Percentiles rank a stretch among this genome's conserved stretches.
phyloP scores from a whole-genome alignment of 176 grass and related monocot genomes.

The Musa acuminata region DNA sequence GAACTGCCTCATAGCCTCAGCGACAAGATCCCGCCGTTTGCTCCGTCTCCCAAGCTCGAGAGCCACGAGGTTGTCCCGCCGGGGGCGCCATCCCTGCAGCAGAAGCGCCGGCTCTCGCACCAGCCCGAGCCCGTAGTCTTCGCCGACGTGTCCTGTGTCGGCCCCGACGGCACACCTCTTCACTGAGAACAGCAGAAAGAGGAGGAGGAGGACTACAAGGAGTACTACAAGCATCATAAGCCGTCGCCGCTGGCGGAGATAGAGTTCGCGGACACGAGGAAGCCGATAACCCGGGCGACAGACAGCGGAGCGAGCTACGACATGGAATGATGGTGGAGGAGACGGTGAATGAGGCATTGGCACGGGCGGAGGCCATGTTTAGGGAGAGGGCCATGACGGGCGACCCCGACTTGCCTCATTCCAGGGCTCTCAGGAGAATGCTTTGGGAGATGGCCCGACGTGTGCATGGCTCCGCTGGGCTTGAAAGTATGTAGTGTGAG shows the following conservation, averaged over 20 bases:
- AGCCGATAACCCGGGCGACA: slow-evolving; percentile 36
- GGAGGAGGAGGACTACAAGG: slow-evolving; percentile 38
- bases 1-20: neutral
- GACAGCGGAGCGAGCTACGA: slow-evolving; percentile 22
- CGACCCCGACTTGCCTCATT: slow-evolving; percentile 60
- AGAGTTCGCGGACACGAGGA: slow-evolving; percentile 65
- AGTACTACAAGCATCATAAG: slow-evolving; percentile 69
- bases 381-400: slow-evolving; percentile 32
- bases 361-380: slow-evolving; percentile 58
- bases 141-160: slow-evolving; percentile 17
- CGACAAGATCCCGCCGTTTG: slow-evolving; percentile 45
- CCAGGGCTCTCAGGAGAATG: slow-evolving; percentile 47
- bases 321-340: slow-evolving; percentile 33
- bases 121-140: neutral
- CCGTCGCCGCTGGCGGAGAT: slow-evolving; percentile 62
- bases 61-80: slow-evolving; percentile 27
- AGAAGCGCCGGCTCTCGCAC: slow-evolving; percentile 29
- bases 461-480: neutral
- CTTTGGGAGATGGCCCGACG: slow-evolving; percentile 19
- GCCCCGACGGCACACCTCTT: slow-evolving; percentile 17
- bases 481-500: neutral
- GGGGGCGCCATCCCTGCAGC: slow-evolving; percentile 32
- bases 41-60: slow-evolving; percentile 35
- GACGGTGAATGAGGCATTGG: slow-evolving; percentile 46
- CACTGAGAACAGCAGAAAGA: slow-evolving; percentile 10